phyloP scores from a whole-genome alignment of 805 yeast genomes.

The Saccharomycopsis olivae region DNA sequence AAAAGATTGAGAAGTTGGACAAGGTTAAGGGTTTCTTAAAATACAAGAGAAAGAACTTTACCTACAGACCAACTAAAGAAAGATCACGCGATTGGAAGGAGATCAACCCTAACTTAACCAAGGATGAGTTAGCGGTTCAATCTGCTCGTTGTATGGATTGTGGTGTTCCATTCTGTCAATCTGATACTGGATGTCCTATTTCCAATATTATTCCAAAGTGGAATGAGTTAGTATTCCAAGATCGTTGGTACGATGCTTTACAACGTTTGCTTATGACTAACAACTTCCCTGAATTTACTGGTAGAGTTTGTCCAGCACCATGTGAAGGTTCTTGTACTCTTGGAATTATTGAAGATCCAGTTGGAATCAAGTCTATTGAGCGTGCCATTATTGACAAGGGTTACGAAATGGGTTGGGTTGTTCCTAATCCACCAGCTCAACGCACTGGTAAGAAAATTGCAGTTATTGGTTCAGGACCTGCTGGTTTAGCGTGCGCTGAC shows the following conservation, averaged over 20 bases:
- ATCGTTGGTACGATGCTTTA: slow-evolving; percentile 89
- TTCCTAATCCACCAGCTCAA: slow-evolving; percentile 62
- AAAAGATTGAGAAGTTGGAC: slow-evolving; percentile 54
- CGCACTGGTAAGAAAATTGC: slow-evolving; percentile 86
- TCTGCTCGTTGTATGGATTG: slow-evolving; percentile 99
- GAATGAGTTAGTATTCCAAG: slow-evolving; percentile 92
- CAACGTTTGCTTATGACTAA: slow-evolving; percentile 90
- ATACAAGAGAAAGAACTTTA: slow-evolving; percentile 81
- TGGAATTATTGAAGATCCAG: slow-evolving; percentile 90
- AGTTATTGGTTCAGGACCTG: slow-evolving; percentile 91
- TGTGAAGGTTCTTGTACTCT: slow-evolving; percentile 96
- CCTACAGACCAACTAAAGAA: slow-evolving; percentile 64
- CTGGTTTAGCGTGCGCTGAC: slow-evolving; percentile 95
- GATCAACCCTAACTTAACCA: slow-evolving; percentile 66
- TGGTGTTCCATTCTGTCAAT: slow-evolving; percentile 98
- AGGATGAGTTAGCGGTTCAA: slow-evolving; percentile 80
- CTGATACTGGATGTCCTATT: slow-evolving; percentile 97
- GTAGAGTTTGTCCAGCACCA: slow-evolving; percentile 98
- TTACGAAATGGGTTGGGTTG: slow-evolving; percentile 93
- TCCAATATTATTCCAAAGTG: slow-evolving; percentile 96
- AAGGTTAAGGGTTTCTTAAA: slow-evolving; percentile 87
- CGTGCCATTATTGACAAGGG: slow-evolving; percentile 95
- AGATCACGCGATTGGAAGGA: slow-evolving; percentile 92
- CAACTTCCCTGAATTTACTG: slow-evolving; percentile 97
- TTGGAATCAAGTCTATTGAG: slow-evolving; percentile 92